phyloP scores from a whole-genome alignment of 208 protist genomes.

The Phytomonas sp. region DNA sequence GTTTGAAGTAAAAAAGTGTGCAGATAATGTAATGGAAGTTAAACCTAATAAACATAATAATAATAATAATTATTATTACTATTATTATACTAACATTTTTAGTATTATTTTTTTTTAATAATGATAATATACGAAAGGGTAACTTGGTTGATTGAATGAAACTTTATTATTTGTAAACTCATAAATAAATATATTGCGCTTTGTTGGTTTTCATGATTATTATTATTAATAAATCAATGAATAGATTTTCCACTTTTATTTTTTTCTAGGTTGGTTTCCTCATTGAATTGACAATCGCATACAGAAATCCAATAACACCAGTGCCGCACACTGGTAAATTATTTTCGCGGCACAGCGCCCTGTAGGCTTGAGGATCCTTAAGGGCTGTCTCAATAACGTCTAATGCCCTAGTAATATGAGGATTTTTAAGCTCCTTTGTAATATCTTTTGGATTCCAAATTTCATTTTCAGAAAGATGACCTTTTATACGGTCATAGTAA shows the following conservation, averaged over 20 bases:
- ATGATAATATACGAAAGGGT: background rate
- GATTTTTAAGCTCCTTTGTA: slow-evolving; percentile 54
- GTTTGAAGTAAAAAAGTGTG: slow-evolving; percentile 7
- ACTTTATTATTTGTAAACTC: background rate
- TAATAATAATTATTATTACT: slow-evolving; percentile 6
- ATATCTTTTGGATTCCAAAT: slow-evolving; percentile 25
- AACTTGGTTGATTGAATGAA: background rate
- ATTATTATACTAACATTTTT: background rate
- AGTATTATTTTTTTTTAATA: slow-evolving; percentile 6
- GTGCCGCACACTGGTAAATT: background rate
- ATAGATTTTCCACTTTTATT: slow-evolving; percentile 10
- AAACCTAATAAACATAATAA: slow-evolving; percentile 17
- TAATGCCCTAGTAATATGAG: slow-evolving; percentile 42
- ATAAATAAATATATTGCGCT: background rate
- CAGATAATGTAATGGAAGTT: slow-evolving; percentile 1
- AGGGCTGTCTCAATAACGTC: slow-evolving; percentile 33
- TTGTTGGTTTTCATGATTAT: background rate
- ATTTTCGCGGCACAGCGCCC: slow-evolving; percentile 23
- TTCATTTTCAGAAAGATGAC: slow-evolving; percentile 29
- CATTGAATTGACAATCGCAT: slow-evolving; percentile 27
- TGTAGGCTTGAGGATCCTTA: slow-evolving; percentile 40
- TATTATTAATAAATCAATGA: slow-evolving; percentile 5
- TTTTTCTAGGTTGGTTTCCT: slow-evolving; percentile 25
- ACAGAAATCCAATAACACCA: slow-evolving; percentile 43
- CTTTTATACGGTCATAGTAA: slow-evolving; percentile 37